These are phyloP conservation scores for Verticillium tricorpus DNA, from an alignment of 2,329 filamentous ascomycete species.

Conservation along the genomic window DNA sequence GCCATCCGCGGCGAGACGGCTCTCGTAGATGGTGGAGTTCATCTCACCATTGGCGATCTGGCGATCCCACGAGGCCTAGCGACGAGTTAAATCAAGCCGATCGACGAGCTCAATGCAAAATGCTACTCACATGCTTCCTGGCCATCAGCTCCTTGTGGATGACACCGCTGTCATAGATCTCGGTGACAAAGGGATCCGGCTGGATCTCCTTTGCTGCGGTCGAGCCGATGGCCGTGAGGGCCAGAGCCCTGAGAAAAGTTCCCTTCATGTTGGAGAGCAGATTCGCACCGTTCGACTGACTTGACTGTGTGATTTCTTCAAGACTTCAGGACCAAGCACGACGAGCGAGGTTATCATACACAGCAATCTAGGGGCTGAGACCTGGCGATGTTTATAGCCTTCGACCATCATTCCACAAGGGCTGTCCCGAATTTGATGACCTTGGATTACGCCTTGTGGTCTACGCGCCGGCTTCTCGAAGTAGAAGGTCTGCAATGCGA, in stretches of 20 bases:
- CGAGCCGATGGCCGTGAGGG: not conserved
- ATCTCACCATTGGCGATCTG: conserved; percentile 11
- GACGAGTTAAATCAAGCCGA: not conserved
- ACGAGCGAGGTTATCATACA: not conserved
- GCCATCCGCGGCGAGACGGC: conserved; percentile 3
- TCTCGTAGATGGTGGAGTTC: conserved; percentile 9
- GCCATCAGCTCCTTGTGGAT: not conserved
- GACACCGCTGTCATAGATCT: not conserved
- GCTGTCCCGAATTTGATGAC: not conserved
- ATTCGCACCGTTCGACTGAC: not conserved
- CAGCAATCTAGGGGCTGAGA: not conserved
- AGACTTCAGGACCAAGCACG: not conserved
- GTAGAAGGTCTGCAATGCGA: not conserved
- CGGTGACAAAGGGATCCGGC: not conserved
- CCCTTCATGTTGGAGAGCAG: conserved; percentile 1
- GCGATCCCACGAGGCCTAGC: conserved; percentile 10
- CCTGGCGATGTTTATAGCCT: not conserved
- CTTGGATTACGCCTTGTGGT: not conserved
- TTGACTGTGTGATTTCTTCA: not conserved
- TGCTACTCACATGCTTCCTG: not conserved
- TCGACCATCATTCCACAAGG: not conserved
- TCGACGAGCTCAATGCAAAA: not conserved
- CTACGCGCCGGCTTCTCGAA: not conserved
- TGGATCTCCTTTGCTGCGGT: conserved; percentile 1
- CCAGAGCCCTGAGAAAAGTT: not conserved